These are phyloP conservation scores for Metschnikowia anglica DNA, from an alignment of 805 yeast genomes.

Conservation along the genomic window DNA sequence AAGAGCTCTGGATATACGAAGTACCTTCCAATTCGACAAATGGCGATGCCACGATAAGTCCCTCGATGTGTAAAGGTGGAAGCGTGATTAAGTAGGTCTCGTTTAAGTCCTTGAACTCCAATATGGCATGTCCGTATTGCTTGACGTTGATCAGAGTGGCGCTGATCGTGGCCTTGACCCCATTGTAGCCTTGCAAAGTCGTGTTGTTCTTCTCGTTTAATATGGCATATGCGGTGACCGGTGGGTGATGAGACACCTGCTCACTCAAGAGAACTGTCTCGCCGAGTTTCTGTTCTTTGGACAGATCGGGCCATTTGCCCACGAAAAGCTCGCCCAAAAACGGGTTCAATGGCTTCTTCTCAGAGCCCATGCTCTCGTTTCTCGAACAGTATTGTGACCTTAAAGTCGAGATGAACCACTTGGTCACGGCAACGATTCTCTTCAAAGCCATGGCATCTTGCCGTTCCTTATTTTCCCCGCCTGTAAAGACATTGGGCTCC, in stretches of 20 bases:
- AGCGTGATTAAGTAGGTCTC: constrained; percentile 80
- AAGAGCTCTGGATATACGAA: constrained; percentile 77
- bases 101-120: constrained; percentile 57
- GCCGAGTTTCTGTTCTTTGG: constrained; percentile 53
- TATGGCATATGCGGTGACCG: constrained; percentile 89
- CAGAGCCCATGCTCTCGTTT: constrained; percentile 88
- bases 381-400: constrained; percentile 93
- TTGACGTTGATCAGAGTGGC: constrained; percentile 78
- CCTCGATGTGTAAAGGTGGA: constrained; percentile 94
- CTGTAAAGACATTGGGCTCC: constrained; percentile 58
- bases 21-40: constrained; percentile 92
- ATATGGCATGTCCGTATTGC: constrained; percentile 88
- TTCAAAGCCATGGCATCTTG: constrained; percentile 51
- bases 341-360: constrained; percentile 96
- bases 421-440: constrained; percentile 77
- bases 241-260: constrained; percentile 98
- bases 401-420: constrained; percentile 88
- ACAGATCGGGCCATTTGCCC: constrained; percentile 74
- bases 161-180: constrained; percentile 80
- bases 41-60: constrained; percentile 86
- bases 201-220: constrained; percentile 69
- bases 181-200: constrained; percentile 82
- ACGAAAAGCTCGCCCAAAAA: constrained; percentile 92
- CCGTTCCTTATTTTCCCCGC: constrained; percentile 36
- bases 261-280: constrained; percentile 80